A percentile compares a stretch with the other conserved stretches of the same genome.
phyloP scores from a whole-genome alignment of 768 basidiomycete genomes.

The Auriscalpium microsporum region DNA sequence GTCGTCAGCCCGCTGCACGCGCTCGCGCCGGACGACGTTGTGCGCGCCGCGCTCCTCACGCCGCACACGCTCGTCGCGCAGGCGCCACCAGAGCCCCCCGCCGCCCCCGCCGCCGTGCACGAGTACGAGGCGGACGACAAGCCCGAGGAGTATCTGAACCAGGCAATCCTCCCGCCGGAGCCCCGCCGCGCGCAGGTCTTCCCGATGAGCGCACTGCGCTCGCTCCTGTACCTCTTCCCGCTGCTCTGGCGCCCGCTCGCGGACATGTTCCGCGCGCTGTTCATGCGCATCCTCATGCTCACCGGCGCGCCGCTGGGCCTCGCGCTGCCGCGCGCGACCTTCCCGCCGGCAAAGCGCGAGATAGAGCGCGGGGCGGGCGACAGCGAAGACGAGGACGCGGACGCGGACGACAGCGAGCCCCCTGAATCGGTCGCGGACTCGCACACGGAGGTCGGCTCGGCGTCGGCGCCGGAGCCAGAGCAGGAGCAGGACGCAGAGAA shows the following conservation, averaged over 20 bases:
- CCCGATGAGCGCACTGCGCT: slow-evolving; percentile 6
- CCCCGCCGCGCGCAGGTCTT: background rate
- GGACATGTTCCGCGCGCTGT: slow-evolving; percentile 5
- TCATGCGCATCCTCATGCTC: slow-evolving; percentile 8
- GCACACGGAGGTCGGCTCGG: slow-evolving; percentile 4
- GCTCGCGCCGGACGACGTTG: slow-evolving; percentile 17
- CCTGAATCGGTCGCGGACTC: slow-evolving; percentile 5
- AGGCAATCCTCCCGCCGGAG: slow-evolving; percentile 4
- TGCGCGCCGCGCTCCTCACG: slow-evolving; percentile 27
- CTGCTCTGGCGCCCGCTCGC: slow-evolving; percentile 10
- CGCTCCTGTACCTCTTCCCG: slow-evolving; percentile 6
- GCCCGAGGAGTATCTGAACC: slow-evolving; percentile 7
- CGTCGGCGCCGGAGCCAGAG: background rate
- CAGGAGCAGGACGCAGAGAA: background rate
- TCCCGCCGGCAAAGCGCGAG: background rate
- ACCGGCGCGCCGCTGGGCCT: slow-evolving; percentile 1
- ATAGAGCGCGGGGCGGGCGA: background rate
- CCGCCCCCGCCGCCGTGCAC: slow-evolving; percentile 1
- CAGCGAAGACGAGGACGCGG: background rate
- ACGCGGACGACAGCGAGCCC: background rate
- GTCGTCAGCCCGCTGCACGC: slow-evolving; percentile 21
- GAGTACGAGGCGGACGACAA: slow-evolving; percentile 6
- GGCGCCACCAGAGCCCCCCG: background rate
- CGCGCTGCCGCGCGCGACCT: background rate
- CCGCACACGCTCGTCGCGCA: slow-evolving; percentile 18